Base-by-base conservation (phyloP, 1,284 basidiomycete species). In the Ceratobasidium sp. region DNA sequence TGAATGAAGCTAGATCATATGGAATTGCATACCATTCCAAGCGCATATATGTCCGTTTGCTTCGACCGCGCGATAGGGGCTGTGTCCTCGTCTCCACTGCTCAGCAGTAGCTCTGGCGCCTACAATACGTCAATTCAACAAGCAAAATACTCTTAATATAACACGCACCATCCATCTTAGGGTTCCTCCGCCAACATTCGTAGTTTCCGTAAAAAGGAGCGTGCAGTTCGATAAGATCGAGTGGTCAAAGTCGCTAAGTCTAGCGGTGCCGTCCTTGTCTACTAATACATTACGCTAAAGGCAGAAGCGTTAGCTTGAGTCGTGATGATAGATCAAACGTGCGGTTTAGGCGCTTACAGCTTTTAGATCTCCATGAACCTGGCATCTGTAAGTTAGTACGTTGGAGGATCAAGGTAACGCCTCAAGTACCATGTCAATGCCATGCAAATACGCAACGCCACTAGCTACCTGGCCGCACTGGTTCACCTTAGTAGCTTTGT, bases 231-330 rank as follows among this genome's bases (percentile, higher is more conserved):
- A 32, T 13, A 71, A 37, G 37, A 71, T 61, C 22, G 69, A 59
- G 29, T 71, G 69, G 57, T 71, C 69, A 51, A 71, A 71, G 29
- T 71, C 69, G 43, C 56, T 62, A 8, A 71, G 54, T 51, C 61
- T 69, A 6, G 37, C 51, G 25, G 57, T 34, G 34, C 67, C 51
- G 25, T 57, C 37, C 40, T 56, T 29, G 11, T 32, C 49, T 9
- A 69, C 67, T 40, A 69, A 32, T 19, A 69, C 37, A 49, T 69
- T 69, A 37, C 37, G 32, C 67, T 69, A 43, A 9, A n/a, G 13
- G n/a, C 29, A 7, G 22, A 49, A 49, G 9, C 15, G 5, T 17
- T 8, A 34, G 5, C 51, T 37, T 17, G 15, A 32, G 19, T 7
- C 7, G 7, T 8, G 9, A 15, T 34, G 17, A 34, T 19, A 11